Evolutionary conservation across 345 rosid species (phyloP).

Genomic region (Boechera divaricarpa): DNA sequence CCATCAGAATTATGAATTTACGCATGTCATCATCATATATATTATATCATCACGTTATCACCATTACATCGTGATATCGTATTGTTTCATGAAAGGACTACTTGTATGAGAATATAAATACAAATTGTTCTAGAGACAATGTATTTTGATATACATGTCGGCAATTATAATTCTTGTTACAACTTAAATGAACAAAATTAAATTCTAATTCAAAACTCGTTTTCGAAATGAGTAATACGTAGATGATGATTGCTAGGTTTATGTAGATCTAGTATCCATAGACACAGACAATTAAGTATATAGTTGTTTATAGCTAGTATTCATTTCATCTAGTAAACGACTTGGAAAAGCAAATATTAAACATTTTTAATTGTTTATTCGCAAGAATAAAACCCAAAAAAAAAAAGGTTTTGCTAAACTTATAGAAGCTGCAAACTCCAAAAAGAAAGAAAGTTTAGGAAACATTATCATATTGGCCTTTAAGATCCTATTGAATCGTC

Average conservation of each 20-base stretch:
- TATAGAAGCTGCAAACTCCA: neutral
- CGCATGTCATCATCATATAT: neutral
- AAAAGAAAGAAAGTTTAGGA: neutral
- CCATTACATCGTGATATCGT: too few species aligned
- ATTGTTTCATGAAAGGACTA: too few species aligned
- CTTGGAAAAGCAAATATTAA: neutral
- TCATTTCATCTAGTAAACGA: neutral
- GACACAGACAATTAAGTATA: neutral
- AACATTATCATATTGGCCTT: conserved; percentile 13
- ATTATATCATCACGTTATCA: too few species aligned
- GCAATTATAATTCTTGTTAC: too few species aligned
- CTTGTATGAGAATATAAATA: too few species aligned
- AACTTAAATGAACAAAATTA: too few species aligned
- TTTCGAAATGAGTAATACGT: too few species aligned
- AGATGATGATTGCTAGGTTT: too few species aligned
- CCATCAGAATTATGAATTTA: neutral
- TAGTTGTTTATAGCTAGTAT: too few species aligned
- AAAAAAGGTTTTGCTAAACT: neutral
- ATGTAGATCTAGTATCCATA: neutral
- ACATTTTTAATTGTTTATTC: neutral
- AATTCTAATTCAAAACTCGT: too few species aligned
- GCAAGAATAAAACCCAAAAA: neutral
- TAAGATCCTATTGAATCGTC: conserved; percentile 13
- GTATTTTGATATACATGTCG: too few species aligned
- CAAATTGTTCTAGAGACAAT: too few species aligned